Conservation (phyloP, 768 basidiomycete species). For the Naematelia encephala region DNA sequence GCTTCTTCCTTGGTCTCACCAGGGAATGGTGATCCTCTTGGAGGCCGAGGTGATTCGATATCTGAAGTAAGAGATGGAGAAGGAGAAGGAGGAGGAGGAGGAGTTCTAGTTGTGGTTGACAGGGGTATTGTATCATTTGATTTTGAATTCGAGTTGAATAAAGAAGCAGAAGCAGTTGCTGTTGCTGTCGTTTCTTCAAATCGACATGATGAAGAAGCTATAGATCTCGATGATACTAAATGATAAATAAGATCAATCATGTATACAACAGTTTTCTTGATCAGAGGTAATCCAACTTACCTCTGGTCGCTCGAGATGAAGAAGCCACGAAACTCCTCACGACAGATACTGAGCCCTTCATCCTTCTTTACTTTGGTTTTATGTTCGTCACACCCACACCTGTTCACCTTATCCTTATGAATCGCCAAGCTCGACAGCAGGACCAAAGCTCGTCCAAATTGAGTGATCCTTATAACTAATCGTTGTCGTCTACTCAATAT, state of each 20-base stretch:
- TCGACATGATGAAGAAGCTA: not conserved
- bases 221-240: not conserved
- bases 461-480: too few species aligned
- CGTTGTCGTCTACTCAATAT: too few species aligned
- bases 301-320: not conserved
- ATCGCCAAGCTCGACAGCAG: too few species aligned
- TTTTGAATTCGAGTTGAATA: too few species aligned
- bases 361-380: too few species aligned
- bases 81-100: not conserved
- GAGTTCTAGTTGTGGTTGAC: not conserved
- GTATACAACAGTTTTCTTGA: not conserved
- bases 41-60: not conserved
- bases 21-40: conserved; percentile 5
- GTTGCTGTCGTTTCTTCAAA: not conserved
- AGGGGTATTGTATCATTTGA: not conserved
- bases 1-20: conserved; percentile 34
- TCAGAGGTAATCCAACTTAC: not conserved
- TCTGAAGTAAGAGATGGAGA: not conserved
- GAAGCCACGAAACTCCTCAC: not conserved
- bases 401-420: too few species aligned
- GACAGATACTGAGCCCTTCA: not conserved
- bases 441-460: too few species aligned
- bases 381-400: too few species aligned
- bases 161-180: not conserved
- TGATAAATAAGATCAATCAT: not conserved